These are phyloP conservation scores for Aspergillus pseudoterreus DNA, from an alignment of 2,329 filamentous ascomycete species.

Conservation along the genomic window DNA sequence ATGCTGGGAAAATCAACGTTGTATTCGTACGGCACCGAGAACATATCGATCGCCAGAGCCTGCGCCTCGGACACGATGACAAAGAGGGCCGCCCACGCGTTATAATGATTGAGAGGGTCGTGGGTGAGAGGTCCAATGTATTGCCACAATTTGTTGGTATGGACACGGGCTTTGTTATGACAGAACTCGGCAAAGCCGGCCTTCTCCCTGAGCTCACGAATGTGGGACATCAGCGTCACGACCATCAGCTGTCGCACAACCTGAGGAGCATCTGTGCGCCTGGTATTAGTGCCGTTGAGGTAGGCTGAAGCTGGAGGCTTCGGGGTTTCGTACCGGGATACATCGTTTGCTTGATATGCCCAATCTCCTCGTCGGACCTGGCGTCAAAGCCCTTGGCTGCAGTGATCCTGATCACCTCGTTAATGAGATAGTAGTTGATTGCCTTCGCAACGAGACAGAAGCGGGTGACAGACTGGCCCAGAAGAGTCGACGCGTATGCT, in stretches of 20 bases:
- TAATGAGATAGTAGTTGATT: constrained; percentile 25
- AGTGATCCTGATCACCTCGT: constrained; percentile 19
- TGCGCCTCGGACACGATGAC: constrained; percentile 27
- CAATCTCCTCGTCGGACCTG: constrained; percentile 19
- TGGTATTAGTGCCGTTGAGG: not conserved
- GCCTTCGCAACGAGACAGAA: constrained; percentile 24
- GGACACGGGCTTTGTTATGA: constrained; percentile 14
- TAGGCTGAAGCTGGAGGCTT: not conserved
- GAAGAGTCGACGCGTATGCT: constrained; percentile 15
- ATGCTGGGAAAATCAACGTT: constrained; percentile 21
- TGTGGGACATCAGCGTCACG: constrained; percentile 16
- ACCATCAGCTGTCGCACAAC: constrained; percentile 18
- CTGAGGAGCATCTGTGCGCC: constrained; percentile 13
- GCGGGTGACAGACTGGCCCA: constrained; percentile 20
- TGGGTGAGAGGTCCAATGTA: constrained; percentile 21
- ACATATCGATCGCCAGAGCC: constrained; percentile 24
- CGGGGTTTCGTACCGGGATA: constrained; percentile 16
- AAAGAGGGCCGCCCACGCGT: constrained; percentile 18
- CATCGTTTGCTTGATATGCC: constrained; percentile 14
- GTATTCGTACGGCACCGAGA: constrained; percentile 24
- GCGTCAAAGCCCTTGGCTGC: constrained; percentile 24
- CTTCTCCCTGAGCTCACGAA: constrained; percentile 15
- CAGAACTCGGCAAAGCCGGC: constrained; percentile 23
- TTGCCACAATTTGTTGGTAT: constrained; percentile 18
- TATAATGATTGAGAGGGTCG: constrained; percentile 5